phyloP scores from a whole-genome alignment of 1,284 basidiomycete genomes.

The Tilletia horrida region DNA sequence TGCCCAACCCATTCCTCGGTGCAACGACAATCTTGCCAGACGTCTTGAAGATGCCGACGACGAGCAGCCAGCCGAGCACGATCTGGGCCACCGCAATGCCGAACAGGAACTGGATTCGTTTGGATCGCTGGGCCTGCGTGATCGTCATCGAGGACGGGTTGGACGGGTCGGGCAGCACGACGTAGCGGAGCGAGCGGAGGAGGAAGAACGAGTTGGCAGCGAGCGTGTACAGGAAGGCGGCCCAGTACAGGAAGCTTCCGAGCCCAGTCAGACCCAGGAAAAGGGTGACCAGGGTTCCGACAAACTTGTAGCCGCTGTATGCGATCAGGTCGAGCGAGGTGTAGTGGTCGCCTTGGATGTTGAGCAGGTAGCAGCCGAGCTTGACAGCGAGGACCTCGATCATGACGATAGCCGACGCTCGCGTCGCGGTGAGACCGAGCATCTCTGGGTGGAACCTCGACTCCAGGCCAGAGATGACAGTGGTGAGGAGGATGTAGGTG shows the following conservation, averaged over 20 bases:
- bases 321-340: slow-evolving; percentile 61
- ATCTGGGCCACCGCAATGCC: slow-evolving; percentile 69
- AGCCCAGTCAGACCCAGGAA: slow-evolving; percentile 37
- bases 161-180: slow-evolving; percentile 72
- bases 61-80: slow-evolving; percentile 47
- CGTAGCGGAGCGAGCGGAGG: slow-evolving; percentile 82
- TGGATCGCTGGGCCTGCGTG: slow-evolving; percentile 72
- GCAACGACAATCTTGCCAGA: not conserved
- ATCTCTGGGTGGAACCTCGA: slow-evolving; percentile 84
- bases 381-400: slow-evolving; percentile 81
- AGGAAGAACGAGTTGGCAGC: slow-evolving; percentile 90
- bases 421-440: slow-evolving; percentile 78
- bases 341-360: slow-evolving; percentile 68
- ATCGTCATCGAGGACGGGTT: slow-evolving; percentile 63
- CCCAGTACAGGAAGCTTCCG: slow-evolving; percentile 65
- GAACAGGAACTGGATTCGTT: slow-evolving; percentile 82
- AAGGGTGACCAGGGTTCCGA: slow-evolving; percentile 57
- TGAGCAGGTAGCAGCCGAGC: slow-evolving; percentile 83
- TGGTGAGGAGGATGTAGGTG: slow-evolving; percentile 85
- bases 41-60: slow-evolving; percentile 39
- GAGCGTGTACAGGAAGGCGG: slow-evolving; percentile 78
- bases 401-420: slow-evolving; percentile 60
- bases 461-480: slow-evolving; percentile 75
- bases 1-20: not conserved
- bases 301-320: slow-evolving; percentile 96